Percentiles rank a stretch among this genome's conserved stretches.
phyloP scores from a whole-genome alignment of 2,329 filamentous ascomycete genomes.

The Lojkania enalia region DNA sequence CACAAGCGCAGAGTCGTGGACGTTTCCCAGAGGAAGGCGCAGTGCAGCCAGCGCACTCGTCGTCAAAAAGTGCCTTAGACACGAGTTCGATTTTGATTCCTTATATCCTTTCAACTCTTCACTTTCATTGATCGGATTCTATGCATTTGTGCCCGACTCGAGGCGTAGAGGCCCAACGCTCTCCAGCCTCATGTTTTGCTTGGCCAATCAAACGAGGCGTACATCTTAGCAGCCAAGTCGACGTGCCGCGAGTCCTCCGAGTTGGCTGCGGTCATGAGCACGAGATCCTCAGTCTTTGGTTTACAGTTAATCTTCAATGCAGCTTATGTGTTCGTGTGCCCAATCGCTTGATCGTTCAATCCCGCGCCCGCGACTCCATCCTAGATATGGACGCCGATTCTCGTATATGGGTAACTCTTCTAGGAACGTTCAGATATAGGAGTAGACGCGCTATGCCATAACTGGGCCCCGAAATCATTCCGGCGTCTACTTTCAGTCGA shows the following conservation, averaged over 20 bases:
- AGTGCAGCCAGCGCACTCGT: no score
- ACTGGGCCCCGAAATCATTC: slow-evolving; percentile 14
- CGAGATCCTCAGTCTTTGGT: slow-evolving; percentile 3
- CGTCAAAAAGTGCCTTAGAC: slow-evolving; percentile 6
- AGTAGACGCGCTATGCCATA: neutral
- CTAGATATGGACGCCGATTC: slow-evolving; percentile 12
- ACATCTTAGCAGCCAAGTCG: slow-evolving; percentile 11
- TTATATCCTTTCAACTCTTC: neutral
- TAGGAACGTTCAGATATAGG: neutral
- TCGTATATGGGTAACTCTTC: slow-evolving; percentile 7
- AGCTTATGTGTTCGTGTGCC: neutral
- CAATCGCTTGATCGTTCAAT: slow-evolving; percentile 5
- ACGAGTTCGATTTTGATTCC: neutral
- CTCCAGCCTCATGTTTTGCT: slow-evolving; percentile 20
- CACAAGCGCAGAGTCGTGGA: no score
- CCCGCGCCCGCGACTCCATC: neutral
- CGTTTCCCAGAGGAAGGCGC: no score
- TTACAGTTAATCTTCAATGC: neutral
- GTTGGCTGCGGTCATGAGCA: slow-evolving; percentile 10
- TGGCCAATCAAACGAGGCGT: slow-evolving; percentile 29
- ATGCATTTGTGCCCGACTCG: slow-evolving; percentile 19
- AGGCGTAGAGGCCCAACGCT: slow-evolving; percentile 22
- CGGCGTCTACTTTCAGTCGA: slow-evolving; percentile 2
- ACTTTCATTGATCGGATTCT: slow-evolving; percentile 9
- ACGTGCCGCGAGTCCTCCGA: slow-evolving; percentile 20